Evolutionary conservation across 2,329 filamentous ascomycete genomes (phyloP).

Genomic region (Cladosporium colombiae): DNA sequence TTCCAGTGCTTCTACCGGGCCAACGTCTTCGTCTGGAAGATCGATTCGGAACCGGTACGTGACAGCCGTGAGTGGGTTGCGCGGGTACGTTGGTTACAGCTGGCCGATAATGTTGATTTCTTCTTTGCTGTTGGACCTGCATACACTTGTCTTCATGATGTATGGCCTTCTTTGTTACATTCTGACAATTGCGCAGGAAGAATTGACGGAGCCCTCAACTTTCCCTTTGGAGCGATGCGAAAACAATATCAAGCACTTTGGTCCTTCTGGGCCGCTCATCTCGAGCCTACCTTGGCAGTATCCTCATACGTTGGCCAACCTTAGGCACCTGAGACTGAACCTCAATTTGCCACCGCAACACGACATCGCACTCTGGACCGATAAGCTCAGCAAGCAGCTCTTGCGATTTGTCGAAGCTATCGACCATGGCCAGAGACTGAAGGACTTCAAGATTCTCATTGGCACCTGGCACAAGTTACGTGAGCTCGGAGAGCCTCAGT

Average conservation of each 20-base stretch:
- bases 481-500: conserved; percentile 19
- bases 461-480: conserved; percentile 21
- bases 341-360: conserved; percentile 25
- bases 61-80: background rate
- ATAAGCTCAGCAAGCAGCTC: conserved; percentile 10
- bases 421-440: conserved; percentile 24
- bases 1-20: conserved; percentile 28
- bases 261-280: conserved; percentile 18
- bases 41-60: conserved; percentile 24
- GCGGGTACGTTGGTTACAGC: background rate
- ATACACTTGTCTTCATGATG: background rate
- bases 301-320: conserved; percentile 22
- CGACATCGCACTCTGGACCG: conserved; percentile 5
- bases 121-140: background rate
- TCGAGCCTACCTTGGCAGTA: conserved; percentile 29
- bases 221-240: conserved; percentile 20
- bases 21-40: conserved; percentile 29
- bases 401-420: conserved; percentile 23
- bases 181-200: background rate
- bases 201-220: background rate
- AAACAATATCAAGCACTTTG: background rate
- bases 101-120: background rate
- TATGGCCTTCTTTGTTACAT: background rate
- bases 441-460: conserved; percentile 25
- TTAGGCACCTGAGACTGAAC: conserved; percentile 27